These are phyloP conservation scores for Calvatia gigantea DNA, from an alignment of 768 basidiomycete species.

Conservation along the genomic window DNA sequence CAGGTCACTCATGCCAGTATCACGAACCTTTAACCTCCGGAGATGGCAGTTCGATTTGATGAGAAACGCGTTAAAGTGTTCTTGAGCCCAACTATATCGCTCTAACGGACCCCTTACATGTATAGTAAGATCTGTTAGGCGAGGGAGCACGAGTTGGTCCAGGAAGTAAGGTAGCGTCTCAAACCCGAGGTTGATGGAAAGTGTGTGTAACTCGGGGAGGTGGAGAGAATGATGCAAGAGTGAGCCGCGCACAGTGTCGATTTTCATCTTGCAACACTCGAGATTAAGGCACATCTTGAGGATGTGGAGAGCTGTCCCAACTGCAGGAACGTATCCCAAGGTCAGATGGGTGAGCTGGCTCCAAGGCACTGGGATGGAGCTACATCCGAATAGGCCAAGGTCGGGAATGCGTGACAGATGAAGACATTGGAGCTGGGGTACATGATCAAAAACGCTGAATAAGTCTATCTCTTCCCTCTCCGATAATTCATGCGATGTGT, in stretches of 20 bases:
- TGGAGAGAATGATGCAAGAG: constrained; percentile 18
- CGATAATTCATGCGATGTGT: constrained; percentile 23
- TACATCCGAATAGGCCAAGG: constrained; percentile 21
- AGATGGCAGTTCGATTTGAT: constrained; percentile 27
- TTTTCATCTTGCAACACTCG: constrained; percentile 23
- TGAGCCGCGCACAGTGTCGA: constrained; percentile 25
- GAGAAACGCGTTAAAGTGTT: constrained; percentile 27
- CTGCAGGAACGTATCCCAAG: constrained; percentile 24
- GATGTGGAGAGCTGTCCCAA: constrained; percentile 25
- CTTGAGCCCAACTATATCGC: constrained; percentile 29
- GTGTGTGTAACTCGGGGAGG: constrained; percentile 22
- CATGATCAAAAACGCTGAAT: constrained; percentile 26
- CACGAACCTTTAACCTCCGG: constrained; percentile 26
- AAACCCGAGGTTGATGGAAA: constrained; percentile 27
- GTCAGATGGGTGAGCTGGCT: constrained; percentile 24
- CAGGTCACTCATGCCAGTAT: constrained; percentile 27
- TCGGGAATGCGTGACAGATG: constrained; percentile 29
- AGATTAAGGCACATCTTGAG: constrained; percentile 26
- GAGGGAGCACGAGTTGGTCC: constrained; percentile 25
- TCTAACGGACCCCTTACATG: constrained; percentile 26
- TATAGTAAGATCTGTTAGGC: constrained; percentile 22
- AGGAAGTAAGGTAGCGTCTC: constrained; percentile 27
- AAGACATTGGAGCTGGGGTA: constrained; percentile 26
- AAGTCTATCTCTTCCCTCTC: constrained; percentile 28
- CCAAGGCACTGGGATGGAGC: constrained; percentile 27